Evolutionary conservation across 2,329 filamentous ascomycete genomes (phyloP), one percentile per base, ranked within the genome.

Genomic region (Cytospora piceae): DNA sequence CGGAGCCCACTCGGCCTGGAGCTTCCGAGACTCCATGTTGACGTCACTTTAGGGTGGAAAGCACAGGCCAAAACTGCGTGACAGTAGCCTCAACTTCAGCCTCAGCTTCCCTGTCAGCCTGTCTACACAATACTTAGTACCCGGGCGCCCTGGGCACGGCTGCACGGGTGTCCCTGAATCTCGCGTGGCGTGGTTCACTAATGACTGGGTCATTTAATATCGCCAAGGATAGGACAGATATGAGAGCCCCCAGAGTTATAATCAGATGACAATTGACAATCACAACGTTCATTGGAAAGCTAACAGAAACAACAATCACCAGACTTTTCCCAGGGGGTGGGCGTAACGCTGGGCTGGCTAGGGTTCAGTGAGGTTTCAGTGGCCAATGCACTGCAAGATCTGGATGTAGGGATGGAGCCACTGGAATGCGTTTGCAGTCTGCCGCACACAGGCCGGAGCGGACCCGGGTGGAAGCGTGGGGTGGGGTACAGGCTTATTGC

Each of bases 321-420:
- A 60, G 58, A 60, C 31, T 22, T 22, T 15, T n/a, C 20, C n/a
- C 6, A 49, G 46, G 46, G 46, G n/a, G n/a, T 20, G n/a, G n/a
- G 46, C 46, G 46, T 49, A 49, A 49, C 46, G 46, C 46, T 24
- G 46, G 58, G 34, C 34, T 37, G 34, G 34, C 32, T 34, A 15
- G 34, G 58, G n/a, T 20, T 37, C 58, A 60, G 39, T 37, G 51
- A 46, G 14, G 24, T 20, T 39, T 34, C 58, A 60, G 58, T 52
- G 58, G 58, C 58, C 58, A 60, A 60, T 60, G 42, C 58, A 51
- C 42, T 57, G 34, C 32, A 42, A 57, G 55, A 57, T 57, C 46
- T 24, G 46, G n/a, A n/a, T 12, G 24, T 27, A 39, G n/a, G 58
- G 17, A n/a, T 51, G 31, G 29, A 34, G 46, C 42, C 7, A 52